Conservation (phyloP, 768 basidiomycete genomes). For the Tylopilus sp. region DNA sequence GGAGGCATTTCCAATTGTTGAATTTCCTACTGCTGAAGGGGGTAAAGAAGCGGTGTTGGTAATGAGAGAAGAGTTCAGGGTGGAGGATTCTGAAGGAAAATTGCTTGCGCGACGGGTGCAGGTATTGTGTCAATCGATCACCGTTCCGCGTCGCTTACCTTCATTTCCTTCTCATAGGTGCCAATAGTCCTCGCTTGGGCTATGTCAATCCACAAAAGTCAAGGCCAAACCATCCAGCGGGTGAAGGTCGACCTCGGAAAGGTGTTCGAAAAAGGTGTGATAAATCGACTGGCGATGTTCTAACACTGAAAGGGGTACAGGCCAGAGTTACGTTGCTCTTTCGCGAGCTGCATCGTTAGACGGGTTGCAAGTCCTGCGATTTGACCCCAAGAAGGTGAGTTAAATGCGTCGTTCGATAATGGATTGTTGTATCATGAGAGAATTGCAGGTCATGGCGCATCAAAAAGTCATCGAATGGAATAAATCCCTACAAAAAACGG, state of each 20-base stretch:
- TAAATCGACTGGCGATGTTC: accelerated
- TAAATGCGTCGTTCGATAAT: background rate
- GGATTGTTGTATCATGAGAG: background rate
- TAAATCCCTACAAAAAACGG: constrained; percentile 23
- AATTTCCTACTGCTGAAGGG: constrained; percentile 41
- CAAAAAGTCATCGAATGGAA: constrained; percentile 44
- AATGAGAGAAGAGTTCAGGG: constrained; percentile 49
- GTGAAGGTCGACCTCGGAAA: constrained; percentile 62
- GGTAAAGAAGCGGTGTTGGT: constrained; percentile 45
- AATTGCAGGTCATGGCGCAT: constrained; percentile 39
- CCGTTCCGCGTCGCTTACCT: background rate
- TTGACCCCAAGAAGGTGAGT: constrained; percentile 49
- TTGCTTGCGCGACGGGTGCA: constrained; percentile 47
- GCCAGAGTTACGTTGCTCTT: constrained; percentile 48
- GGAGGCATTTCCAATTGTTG: constrained; percentile 45
- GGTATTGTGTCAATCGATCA: constrained; percentile 17
- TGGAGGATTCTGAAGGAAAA: constrained; percentile 51
- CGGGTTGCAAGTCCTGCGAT: constrained; percentile 51
- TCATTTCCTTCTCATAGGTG: constrained; percentile 38
- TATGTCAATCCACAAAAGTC: constrained; percentile 75
- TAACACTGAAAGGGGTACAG: constrained; percentile 18
- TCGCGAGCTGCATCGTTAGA: constrained; percentile 53
- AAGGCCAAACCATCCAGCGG: constrained; percentile 68
- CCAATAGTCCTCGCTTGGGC: constrained; percentile 78
- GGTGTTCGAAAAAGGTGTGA: constrained; percentile 58